Conservation (phyloP, 2,329 filamentous ascomycete genomes). For the Nemania abortiva region DNA sequence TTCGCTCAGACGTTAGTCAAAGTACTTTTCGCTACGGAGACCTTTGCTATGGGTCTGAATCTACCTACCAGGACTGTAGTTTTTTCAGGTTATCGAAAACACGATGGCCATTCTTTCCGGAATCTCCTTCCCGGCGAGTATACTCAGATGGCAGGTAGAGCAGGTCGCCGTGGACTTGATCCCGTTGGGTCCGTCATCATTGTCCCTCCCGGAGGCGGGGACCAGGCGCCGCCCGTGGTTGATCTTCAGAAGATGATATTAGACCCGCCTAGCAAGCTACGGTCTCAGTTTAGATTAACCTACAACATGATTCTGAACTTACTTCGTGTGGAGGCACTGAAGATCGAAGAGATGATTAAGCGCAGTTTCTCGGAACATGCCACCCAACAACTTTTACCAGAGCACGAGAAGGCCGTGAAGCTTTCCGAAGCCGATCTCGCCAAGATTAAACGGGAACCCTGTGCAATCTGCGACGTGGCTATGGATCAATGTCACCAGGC, state of each 20-base stretch:
- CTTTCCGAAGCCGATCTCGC: constrained; percentile 90
- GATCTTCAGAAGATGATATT: constrained; percentile 94
- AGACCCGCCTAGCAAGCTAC: constrained; percentile 92
- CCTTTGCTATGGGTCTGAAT: constrained; percentile 98
- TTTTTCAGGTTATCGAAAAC: constrained; percentile 96
- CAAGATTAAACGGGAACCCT: constrained; percentile 88
- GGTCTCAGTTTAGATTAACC: constrained; percentile 95
- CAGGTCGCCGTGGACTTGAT: constrained; percentile 91
- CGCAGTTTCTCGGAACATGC: constrained; percentile 98
- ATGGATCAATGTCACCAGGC: constrained; percentile 86
- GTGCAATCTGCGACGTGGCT: constrained; percentile 82
- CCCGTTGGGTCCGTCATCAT: constrained; percentile 95
- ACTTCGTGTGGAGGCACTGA: constrained; percentile 92
- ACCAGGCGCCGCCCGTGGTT: constrained; percentile 87
- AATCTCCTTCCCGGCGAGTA: constrained; percentile 95
- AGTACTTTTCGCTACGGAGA: constrained; percentile 96
- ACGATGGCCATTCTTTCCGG: constrained; percentile 91
- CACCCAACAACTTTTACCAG: constrained; percentile 91
- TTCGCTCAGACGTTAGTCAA: constrained; percentile 97
- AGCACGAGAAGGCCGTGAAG: constrained; percentile 95
- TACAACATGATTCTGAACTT: constrained; percentile 99
- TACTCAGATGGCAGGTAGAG: constrained; percentile 97
- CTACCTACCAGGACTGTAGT: constrained; percentile 95
- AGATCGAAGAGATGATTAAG: constrained; percentile 99
- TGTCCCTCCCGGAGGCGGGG: constrained; percentile 80